Conservation (phyloP, 2,329 filamentous ascomycete genomes). For the Teratosphaeria destructans region DNA sequence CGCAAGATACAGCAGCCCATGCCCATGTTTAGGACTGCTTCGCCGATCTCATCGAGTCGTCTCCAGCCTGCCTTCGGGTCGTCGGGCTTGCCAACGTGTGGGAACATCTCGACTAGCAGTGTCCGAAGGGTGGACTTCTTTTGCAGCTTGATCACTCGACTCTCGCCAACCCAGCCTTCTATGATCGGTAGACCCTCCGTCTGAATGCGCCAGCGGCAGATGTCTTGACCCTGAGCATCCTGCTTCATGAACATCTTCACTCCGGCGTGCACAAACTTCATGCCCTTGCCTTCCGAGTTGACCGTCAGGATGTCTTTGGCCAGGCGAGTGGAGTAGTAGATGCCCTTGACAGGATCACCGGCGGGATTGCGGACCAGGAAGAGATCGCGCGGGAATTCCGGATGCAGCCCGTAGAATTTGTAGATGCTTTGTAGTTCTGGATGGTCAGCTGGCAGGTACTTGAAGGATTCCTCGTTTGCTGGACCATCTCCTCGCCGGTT, state of each 20-base stretch:
- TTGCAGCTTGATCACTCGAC: constrained; percentile 62
- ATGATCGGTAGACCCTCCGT: constrained; percentile 85
- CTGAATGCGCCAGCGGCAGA: constrained; percentile 92
- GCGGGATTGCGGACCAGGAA: constrained; percentile 94
- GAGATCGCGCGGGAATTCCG: constrained; percentile 76
- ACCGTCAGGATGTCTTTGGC: constrained; percentile 73
- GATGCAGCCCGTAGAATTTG: constrained; percentile 73
- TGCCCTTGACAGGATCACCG: constrained; percentile 80
- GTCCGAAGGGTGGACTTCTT: constrained; percentile 70
- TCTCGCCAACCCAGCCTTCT: constrained; percentile 76
- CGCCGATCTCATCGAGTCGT: constrained; percentile 76
- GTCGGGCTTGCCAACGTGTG: constrained; percentile 52
- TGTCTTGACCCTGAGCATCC: constrained; percentile 73
- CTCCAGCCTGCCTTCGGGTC: constrained; percentile 52
- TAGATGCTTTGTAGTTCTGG: constrained; percentile 67
- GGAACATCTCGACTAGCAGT: constrained; percentile 93
- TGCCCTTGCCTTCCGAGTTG: constrained; percentile 72
- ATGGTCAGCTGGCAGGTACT: constrained; percentile 68
- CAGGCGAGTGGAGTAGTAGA: constrained; percentile 87
- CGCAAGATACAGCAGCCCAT: constrained; percentile 90
- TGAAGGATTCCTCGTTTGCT: constrained; percentile 82
- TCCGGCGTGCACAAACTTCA: constrained; percentile 93
- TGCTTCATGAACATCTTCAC: constrained; percentile 99
- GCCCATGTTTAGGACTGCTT: constrained; percentile 64
- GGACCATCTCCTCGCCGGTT: constrained; percentile 25